Conservation (phyloP, 495 filamentous ascomycete species). For the Chaetomium fimeti region DNA sequence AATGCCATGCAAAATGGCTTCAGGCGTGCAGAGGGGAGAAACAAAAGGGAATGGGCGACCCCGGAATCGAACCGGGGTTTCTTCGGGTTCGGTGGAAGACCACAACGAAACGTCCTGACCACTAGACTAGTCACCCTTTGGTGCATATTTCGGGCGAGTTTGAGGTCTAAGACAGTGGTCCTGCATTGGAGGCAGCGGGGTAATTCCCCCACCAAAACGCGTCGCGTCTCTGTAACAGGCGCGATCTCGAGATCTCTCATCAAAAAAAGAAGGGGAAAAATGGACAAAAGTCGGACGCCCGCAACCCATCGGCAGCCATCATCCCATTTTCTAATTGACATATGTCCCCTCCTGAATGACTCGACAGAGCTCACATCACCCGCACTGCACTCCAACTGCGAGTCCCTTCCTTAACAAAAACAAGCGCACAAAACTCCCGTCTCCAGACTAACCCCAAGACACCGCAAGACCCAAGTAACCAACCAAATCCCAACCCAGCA, state of each 20-base stretch:
- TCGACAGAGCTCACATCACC: too few relatives aligned
- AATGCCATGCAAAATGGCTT: not conserved
- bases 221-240: not conserved
- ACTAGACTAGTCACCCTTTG: slow-evolving; percentile 21
- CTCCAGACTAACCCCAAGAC: too few relatives aligned
- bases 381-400: too few relatives aligned
- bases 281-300: too few relatives aligned
- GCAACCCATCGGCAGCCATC: too few relatives aligned
- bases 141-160: not conserved
- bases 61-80: slow-evolving; percentile 32
- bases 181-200: not conserved
- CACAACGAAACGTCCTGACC: slow-evolving; percentile 22
- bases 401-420: too few relatives aligned
- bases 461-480: too few relatives aligned
- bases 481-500: too few relatives aligned
- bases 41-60: slow-evolving; percentile 22
- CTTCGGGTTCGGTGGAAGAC: slow-evolving; percentile 19
- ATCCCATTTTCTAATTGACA: not conserved
- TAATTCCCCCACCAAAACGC: not conserved
- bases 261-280: not conserved
- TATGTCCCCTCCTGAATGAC: too few relatives aligned
- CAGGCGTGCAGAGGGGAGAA: not conserved
- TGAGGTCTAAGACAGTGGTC: not conserved
- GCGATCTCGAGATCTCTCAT: not conserved
- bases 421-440: too few relatives aligned